Evolutionary conservation across 148 eudicot genomes (phyloP).

Genomic region (Bassia scoparia): DNA sequence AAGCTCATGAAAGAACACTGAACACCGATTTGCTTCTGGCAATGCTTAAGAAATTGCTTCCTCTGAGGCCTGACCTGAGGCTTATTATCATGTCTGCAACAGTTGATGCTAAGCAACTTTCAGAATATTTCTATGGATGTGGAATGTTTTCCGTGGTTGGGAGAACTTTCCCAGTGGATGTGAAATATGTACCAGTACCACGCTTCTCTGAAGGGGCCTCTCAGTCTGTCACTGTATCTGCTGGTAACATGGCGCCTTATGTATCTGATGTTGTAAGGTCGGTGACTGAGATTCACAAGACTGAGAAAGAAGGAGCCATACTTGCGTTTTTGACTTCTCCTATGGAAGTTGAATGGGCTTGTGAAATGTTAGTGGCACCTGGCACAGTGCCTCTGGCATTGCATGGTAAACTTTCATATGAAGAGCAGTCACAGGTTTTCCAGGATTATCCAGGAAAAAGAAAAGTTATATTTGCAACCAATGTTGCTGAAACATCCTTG

Average conservation of each 20-base stretch:
- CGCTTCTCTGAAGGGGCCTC: conserved; percentile 32
- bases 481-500: conserved; percentile 92
- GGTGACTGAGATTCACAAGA: conserved; percentile 66
- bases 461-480: conserved; percentile 89
- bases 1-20: conserved; percentile 95
- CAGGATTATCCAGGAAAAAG: conserved; percentile 55
- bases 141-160: conserved; percentile 59
- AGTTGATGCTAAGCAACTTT: conserved; percentile 75
- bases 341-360: conserved; percentile 92
- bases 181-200: conserved; percentile 69
- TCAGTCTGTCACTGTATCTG: conserved; percentile 15
- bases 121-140: conserved; percentile 75
- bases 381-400: conserved; percentile 57
- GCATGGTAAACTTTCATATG: conserved; percentile 80
- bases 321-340: conserved; percentile 93
- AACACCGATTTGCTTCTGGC: conserved; percentile 90
- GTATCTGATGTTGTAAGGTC: conserved; percentile 49
- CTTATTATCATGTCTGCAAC: conserved; percentile 97
- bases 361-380: conserved; percentile 50
- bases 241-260: conserved; percentile 49
- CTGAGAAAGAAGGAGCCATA: conserved; percentile 68
- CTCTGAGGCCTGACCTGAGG: conserved; percentile 65
- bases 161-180: conserved; percentile 79
- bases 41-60: conserved; percentile 61
- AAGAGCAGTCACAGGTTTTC: conserved; percentile 72